Evolutionary conservation across 1,284 basidiomycete genomes (phyloP), one percentile per base, ranked within the genome.

Genomic region (Hortiboletus rubellus): DNA sequence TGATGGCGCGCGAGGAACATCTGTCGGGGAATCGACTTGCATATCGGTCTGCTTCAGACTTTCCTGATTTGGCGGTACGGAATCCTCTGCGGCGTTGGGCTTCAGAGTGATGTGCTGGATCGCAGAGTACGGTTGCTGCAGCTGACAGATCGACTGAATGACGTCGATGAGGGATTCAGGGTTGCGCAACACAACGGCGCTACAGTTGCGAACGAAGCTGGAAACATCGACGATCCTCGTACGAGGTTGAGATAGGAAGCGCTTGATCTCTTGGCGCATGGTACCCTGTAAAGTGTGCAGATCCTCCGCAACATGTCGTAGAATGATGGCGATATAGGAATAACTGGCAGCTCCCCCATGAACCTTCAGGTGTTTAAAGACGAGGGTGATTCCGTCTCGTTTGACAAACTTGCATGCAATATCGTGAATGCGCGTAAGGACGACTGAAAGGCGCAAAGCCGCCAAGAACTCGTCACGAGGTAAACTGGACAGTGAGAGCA

Each of bases 251-350:
- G 82, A 76, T 64, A 94, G 85, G 74, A 87, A 91, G 6, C 86
- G 83, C 66, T 84, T 87, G 64, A 98, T 81, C 64, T 95, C 91
- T 59, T 91, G 86, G 27, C 83, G 82, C 86, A 99, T 96, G 59
- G 92, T 82, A 7, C 79, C 77, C 54, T 85, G 82, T 34, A 98
- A 72, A 2, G 83, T 83, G 7, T 75, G 69, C 6, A 79, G 68
- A 62, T 95, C 91, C 74, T 99, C 97, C 52, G 96, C 84, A 52
- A 94, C 77, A 71, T 99, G 96, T 4, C 97, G 90, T 18, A 98
- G 78, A 56, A 98, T 89, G 67, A 92, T 91, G 22, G 89, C 86
- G 47, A 94, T 84, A 70, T 95, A 92, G 0, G 91, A 86, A 56
- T 94, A 92, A 62, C 89, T 91, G 31, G 89, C 86, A 41, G 80